These are phyloP conservation scores for Cladosporium austrohemisphaericum DNA, from an alignment of 2,329 filamentous ascomycete species.

Conservation along the genomic window DNA sequence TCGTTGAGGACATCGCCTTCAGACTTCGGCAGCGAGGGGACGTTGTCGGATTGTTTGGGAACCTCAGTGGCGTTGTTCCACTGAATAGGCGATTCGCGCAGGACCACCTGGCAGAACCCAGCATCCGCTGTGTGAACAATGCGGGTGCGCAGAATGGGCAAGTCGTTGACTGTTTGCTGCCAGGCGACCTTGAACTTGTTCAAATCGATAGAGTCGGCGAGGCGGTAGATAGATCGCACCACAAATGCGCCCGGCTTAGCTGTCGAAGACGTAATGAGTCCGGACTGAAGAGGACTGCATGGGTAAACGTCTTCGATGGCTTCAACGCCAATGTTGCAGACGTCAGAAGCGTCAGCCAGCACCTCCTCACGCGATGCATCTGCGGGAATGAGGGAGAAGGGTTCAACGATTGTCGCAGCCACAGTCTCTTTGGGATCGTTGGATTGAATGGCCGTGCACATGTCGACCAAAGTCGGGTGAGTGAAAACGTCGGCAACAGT, in stretches of 20 bases:
- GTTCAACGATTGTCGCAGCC: neutral
- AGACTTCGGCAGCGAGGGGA: conserved; percentile 1
- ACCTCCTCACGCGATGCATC: conserved; percentile 8
- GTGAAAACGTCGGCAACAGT: conserved; percentile 43
- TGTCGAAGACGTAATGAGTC: conserved; percentile 34
- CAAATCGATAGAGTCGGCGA: conserved; percentile 27
- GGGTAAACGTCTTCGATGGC: conserved; percentile 40
- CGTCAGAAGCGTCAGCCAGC: conserved; percentile 14
- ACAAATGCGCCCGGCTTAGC: conserved; percentile 9
- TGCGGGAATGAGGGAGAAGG: conserved; percentile 10
- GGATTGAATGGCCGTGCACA: conserved; percentile 9
- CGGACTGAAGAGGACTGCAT: conserved; percentile 42
- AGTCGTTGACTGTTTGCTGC: conserved; percentile 30
- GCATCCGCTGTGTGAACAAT: conserved; percentile 36
- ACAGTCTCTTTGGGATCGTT: neutral
- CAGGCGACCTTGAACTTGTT: conserved; percentile 36
- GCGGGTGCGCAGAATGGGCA: conserved; percentile 39
- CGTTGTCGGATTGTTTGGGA: conserved; percentile 2
- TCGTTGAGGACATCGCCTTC: conserved; percentile 10
- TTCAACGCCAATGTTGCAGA: conserved; percentile 16
- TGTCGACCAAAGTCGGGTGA: conserved; percentile 23
- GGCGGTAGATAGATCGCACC: conserved; percentile 7
- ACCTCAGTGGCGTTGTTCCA: neutral
- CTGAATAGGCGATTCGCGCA: neutral
- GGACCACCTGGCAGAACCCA: conserved; percentile 38